phyloP scores from a whole-genome alignment of 306 rosid species.

The Prunus kanzakura region DNA sequence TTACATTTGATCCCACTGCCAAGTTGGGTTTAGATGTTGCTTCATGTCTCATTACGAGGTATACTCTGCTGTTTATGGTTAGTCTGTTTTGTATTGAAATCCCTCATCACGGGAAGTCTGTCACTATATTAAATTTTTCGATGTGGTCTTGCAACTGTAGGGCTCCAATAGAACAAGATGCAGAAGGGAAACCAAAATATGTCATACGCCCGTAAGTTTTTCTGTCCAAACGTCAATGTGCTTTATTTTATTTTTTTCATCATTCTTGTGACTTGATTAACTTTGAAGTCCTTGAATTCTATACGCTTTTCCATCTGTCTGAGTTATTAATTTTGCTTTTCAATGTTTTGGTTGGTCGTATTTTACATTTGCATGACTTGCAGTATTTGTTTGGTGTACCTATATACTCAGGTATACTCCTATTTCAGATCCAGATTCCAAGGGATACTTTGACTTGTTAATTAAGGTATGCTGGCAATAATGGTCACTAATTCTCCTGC shows the following conservation, averaged over 20 bases:
- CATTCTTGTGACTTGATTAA: neutral
- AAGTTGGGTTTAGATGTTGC: conserved; percentile 81
- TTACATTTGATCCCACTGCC: conserved; percentile 72
- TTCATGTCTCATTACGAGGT: conserved; percentile 85
- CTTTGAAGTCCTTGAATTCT: neutral
- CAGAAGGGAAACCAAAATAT: conserved; percentile 74
- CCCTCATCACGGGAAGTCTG: neutral
- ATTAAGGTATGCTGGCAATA: conserved; percentile 64
- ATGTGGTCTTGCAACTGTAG: conserved; percentile 34
- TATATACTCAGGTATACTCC: conserved; percentile 80
- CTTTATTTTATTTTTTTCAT: conserved; percentile 13
- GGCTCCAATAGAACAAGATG: conserved; percentile 78
- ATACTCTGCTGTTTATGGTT: conserved; percentile 13
- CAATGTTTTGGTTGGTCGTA: conserved; percentile 11
- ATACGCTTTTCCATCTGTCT: neutral
- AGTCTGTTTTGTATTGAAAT: neutral
- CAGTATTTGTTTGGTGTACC: conserved; percentile 6
- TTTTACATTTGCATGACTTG: conserved; percentile 16
- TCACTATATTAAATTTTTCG: neutral
- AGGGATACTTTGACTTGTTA: conserved; percentile 90
- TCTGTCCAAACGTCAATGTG: conserved; percentile 12
- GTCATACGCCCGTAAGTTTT: conserved; percentile 84
- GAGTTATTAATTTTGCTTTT: neutral
- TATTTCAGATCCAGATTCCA: conserved; percentile 84
- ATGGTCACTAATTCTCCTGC: conserved; percentile 7